These are phyloP conservation scores for Mariannaea elegans DNA, from an alignment of 2,329 filamentous ascomycete genomes.

Conservation along the genomic window DNA sequence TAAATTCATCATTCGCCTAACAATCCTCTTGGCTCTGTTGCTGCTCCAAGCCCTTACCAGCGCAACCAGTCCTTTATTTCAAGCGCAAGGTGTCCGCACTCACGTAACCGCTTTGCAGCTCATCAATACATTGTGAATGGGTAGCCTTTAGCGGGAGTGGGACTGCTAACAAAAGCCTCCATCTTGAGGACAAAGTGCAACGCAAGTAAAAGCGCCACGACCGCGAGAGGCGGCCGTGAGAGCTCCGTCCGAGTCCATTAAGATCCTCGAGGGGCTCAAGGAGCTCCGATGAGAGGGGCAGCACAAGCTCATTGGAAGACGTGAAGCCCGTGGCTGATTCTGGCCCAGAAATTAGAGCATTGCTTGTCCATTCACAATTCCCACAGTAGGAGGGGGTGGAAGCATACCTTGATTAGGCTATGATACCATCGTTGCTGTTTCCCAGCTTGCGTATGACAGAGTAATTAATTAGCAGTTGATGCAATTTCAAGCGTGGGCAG, in stretches of 20 bases:
- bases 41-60: not conserved
- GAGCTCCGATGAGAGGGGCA: not conserved
- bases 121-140: not conserved
- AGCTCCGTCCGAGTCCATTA: not conserved
- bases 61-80: not conserved
- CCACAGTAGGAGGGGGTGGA: not conserved
- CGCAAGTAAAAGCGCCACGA: constrained; percentile 14
- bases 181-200: not conserved
- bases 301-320: not conserved
- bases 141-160: constrained; percentile 13
- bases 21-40: not conserved
- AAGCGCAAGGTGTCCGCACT: not conserved
- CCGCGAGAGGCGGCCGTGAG: constrained; percentile 1
- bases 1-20: too few species aligned
- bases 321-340: constrained; percentile 3
- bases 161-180: constrained; percentile 9
- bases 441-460: constrained; percentile 15
- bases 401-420: not conserved
- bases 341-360: not conserved
- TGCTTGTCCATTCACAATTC: constrained; percentile 1
- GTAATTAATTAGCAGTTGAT: constrained; percentile 11
- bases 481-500: constrained; percentile 13
- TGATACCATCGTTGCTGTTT: not conserved
- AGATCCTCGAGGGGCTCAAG: constrained; percentile 5
- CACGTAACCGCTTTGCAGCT: not conserved